Evolutionary conservation across 805 yeast species (phyloP).

Genomic region (Metschnikowia arizonensis): DNA sequence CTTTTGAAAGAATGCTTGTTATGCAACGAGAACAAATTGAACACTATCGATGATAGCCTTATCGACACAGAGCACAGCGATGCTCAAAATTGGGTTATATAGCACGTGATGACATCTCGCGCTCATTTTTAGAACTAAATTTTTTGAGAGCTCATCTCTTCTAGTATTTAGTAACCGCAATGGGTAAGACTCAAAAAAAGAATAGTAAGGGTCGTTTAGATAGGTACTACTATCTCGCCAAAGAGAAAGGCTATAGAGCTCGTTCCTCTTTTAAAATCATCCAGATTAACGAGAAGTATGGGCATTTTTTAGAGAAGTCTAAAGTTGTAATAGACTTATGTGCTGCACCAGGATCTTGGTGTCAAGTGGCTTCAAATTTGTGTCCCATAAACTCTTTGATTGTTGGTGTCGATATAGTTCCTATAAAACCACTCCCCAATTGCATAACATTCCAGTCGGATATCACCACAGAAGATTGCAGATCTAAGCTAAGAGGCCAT

Average conservation of each 20-base stretch:
- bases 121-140: conserved; percentile 4
- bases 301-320: conserved; percentile 89
- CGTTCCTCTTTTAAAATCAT: conserved; percentile 95
- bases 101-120: conserved; percentile 15
- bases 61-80: conserved; percentile 33
- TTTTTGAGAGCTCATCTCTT: conserved; percentile 11
- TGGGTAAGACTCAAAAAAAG: conserved; percentile 94
- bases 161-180: conserved; percentile 21
- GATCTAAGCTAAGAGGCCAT: conserved; percentile 89
- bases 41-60: conserved; percentile 62
- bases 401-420: conserved; percentile 98
- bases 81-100: conserved; percentile 16
- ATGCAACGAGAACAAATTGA: conserved; percentile 72
- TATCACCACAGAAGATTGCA: conserved; percentile 96
- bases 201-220: conserved; percentile 98
- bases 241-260: conserved; percentile 97
- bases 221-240: conserved; percentile 92
- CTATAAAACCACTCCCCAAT: conserved; percentile 94
- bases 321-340: conserved; percentile 96
- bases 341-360: conserved; percentile 99
- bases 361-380: conserved; percentile 93
- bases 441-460: conserved; percentile 93
- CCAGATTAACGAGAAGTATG: conserved; percentile 94
- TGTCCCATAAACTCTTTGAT: conserved; percentile 92
- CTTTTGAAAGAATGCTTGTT: conserved; percentile 64